Percentiles rank a stretch among this genome's conserved stretches.
phyloP scores from a whole-genome alignment of 2,329 filamentous ascomycete species.

The Sclerotinia nivalis region DNA sequence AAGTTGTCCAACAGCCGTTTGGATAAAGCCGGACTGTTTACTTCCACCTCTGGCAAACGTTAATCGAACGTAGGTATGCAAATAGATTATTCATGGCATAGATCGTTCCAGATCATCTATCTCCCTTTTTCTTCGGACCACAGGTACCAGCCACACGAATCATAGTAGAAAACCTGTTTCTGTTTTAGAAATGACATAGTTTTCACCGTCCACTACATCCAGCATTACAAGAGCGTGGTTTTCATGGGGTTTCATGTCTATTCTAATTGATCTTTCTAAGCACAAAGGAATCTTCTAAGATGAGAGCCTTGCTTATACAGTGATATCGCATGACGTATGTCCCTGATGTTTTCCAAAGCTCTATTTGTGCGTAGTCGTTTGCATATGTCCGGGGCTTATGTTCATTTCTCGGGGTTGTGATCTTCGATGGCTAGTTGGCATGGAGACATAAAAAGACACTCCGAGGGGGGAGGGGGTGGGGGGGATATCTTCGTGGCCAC shows the following conservation, averaged over 20 bases:
- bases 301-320: neutral
- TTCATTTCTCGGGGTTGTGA: too few relatives aligned
- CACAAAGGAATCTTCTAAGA: neutral
- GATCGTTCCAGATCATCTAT: neutral
- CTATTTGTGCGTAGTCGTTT: too few relatives aligned
- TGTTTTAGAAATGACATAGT: conserved; percentile 1
- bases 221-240: neutral
- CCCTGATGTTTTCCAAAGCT: neutral
- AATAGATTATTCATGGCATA: neutral
- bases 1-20: neutral
- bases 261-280: neutral
- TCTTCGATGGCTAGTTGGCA: neutral
- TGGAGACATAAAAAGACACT: neutral
- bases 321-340: neutral
- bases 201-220: neutral
- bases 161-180: conserved; percentile 12
- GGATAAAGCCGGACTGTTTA: neutral
- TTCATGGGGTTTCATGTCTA: neutral
- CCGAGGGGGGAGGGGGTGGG: too few relatives aligned
- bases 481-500: too few relatives aligned
- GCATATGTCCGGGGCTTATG: too few relatives aligned
- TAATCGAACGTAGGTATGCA: neutral
- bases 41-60: neutral
- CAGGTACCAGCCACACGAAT: neutral
- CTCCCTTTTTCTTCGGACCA: neutral